Percentiles rank a stretch among this genome's conserved stretches.
Conservation (phyloP, 208 protist genomes). For the Acanthamoeba sp. region DNA sequence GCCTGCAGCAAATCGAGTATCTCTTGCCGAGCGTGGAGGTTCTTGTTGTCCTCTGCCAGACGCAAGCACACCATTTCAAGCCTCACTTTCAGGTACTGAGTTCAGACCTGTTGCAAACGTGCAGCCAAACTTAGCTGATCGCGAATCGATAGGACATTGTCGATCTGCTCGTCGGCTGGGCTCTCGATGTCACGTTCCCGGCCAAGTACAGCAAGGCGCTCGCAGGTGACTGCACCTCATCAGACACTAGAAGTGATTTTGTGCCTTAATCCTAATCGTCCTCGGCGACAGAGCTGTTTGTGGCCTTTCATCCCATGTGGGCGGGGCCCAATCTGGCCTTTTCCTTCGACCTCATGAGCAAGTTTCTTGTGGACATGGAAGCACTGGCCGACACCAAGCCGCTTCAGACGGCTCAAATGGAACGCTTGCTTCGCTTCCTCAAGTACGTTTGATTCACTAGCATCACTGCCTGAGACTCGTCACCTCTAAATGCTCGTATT, state of each 20-base stretch:
- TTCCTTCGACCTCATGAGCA: constrained; percentile 55
- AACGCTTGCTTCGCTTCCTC: constrained; percentile 45
- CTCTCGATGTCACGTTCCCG: background rate
- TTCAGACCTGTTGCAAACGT: background rate
- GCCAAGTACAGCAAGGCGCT: constrained; percentile 53
- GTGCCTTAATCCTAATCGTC: background rate
- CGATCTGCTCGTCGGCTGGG: constrained; percentile 60
- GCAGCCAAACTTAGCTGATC: background rate
- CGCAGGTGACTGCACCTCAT: background rate
- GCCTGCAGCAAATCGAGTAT: constrained; percentile 1
- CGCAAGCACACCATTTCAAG: background rate
- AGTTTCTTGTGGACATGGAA: constrained; percentile 69
- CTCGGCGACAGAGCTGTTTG: background rate
- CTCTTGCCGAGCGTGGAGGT: constrained; percentile 37
- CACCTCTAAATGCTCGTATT: background rate
- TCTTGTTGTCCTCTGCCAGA: constrained; percentile 17
- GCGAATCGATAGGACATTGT: constrained; percentile 7
- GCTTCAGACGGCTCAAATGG: constrained; percentile 31
- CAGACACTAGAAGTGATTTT: background rate
- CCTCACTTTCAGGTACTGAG: constrained; percentile 21
- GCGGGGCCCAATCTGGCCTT: constrained; percentile 23
- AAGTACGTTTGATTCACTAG: constrained; percentile 5
- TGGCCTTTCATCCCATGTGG: constrained; percentile 67
- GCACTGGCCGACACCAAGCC: background rate
- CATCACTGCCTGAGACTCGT: no score